Conservation (phyloP, 345 rosid species). For the Salix brachista region DNA sequence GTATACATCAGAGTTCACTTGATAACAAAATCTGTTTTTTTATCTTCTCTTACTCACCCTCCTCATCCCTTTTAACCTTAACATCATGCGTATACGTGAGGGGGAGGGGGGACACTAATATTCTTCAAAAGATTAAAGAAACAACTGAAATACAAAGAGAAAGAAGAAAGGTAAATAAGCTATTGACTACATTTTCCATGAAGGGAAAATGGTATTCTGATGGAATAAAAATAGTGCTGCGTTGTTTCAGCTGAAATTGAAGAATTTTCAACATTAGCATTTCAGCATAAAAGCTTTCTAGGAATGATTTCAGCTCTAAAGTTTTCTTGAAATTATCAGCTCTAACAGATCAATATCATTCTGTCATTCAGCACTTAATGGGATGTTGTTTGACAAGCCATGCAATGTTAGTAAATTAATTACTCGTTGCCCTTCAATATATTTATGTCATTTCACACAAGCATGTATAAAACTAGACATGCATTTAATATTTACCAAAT, state of each 20-base stretch:
- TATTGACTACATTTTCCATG: not conserved
- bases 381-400: not conserved
- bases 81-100: not conserved
- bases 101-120: not conserved
- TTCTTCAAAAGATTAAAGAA: not conserved
- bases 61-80: not conserved
- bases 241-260: not conserved
- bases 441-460: not conserved
- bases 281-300: not conserved
- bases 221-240: not conserved
- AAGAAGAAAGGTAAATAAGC: not conserved
- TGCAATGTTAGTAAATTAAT: not conserved
- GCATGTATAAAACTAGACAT: not conserved
- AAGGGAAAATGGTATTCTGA: no score
- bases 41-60: not conserved
- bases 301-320: not conserved
- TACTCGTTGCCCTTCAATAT: not conserved
- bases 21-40: not conserved
- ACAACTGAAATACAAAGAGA: not conserved
- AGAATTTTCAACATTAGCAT: not conserved
- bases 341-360: not conserved
- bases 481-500: conserved; percentile 19
- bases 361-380: not conserved
- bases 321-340: not conserved
- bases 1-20: not conserved